phyloP scores from a whole-genome alignment of 495 filamentous ascomycete genomes.

The Talaromyces stipitatus region DNA sequence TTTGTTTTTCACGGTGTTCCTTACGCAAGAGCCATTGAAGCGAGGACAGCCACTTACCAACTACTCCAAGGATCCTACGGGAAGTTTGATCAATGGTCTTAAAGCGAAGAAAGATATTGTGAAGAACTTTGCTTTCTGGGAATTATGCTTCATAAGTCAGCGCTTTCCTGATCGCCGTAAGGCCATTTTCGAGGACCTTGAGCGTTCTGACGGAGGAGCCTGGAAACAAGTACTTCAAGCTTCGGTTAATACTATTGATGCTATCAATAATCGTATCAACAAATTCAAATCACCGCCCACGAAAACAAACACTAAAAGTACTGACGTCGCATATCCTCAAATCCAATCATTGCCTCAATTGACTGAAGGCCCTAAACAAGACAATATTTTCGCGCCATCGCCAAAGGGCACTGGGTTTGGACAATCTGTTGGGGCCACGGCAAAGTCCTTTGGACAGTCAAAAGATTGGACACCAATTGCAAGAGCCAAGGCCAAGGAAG shows the following conservation, averaged over 20 bases:
- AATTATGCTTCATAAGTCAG: slow-evolving; percentile 71
- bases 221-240: slow-evolving; percentile 71
- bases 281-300: slow-evolving; percentile 44
- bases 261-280: slow-evolving; percentile 57
- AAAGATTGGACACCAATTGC: slow-evolving; percentile 39
- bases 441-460: slow-evolving; percentile 53
- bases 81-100: slow-evolving; percentile 76
- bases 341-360: slow-evolving; percentile 43
- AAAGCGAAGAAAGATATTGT: slow-evolving; percentile 47
- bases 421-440: slow-evolving; percentile 44
- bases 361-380: slow-evolving; percentile 47
- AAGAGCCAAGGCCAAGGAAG: slow-evolving; percentile 34
- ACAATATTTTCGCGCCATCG: slow-evolving; percentile 47
- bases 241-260: slow-evolving; percentile 59
- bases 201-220: slow-evolving; percentile 66
- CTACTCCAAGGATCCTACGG: slow-evolving; percentile 85
- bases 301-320: slow-evolving; percentile 11
- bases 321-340: slow-evolving; percentile 25
- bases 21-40: slow-evolving; percentile 75
- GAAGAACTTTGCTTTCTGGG: slow-evolving; percentile 83
- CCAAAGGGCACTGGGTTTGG: slow-evolving; percentile 44
- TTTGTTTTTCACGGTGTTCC: slow-evolving; percentile 65
- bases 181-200: slow-evolving; percentile 81
- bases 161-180: slow-evolving; percentile 65
- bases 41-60: slow-evolving; percentile 73